Evolutionary conservation across 345 rosid genomes (phyloP).

Genomic region (Aquilaria malaccensis): DNA sequence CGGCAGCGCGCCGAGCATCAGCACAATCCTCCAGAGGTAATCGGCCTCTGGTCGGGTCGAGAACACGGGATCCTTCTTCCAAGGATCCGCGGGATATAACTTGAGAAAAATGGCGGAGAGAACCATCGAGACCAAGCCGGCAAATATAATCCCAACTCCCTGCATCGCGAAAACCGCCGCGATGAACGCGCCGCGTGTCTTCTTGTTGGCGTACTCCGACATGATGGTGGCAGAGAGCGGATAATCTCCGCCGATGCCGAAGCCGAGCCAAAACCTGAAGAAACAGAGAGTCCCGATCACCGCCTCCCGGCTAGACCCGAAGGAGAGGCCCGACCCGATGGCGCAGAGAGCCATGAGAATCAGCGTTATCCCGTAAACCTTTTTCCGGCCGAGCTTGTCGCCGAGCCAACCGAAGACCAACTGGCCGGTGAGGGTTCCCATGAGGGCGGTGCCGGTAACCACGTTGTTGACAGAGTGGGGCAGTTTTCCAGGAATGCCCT

Average conservation of each 20-base stretch:
- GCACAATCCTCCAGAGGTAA: slow-evolving; percentile 42
- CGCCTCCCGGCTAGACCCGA: slow-evolving; percentile 28
- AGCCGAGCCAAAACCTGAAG: slow-evolving; percentile 71
- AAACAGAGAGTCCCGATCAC: slow-evolving; percentile 56
- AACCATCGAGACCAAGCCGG: slow-evolving; percentile 37
- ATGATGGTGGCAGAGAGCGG: slow-evolving; percentile 78
- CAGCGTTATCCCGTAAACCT: slow-evolving; percentile 50
- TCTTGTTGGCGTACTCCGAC: slow-evolving; percentile 60
- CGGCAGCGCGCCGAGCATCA: slow-evolving; percentile 51
- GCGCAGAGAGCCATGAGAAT: slow-evolving; percentile 53
- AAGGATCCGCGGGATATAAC: not conserved
- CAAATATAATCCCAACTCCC: slow-evolving; percentile 49
- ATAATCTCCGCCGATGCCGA: slow-evolving; percentile 82
- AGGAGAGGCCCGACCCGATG: slow-evolving; percentile 50
- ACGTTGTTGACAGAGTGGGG: slow-evolving; percentile 29
- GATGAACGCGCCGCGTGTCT: slow-evolving; percentile 47
- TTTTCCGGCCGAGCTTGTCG: slow-evolving; percentile 61
- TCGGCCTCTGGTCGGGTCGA: slow-evolving; percentile 47
- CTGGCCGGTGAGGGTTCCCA: slow-evolving; percentile 53
- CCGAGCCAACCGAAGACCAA: slow-evolving; percentile 62
- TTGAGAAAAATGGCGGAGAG: slow-evolving; percentile 28
- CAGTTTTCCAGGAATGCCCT: slow-evolving; percentile 28
- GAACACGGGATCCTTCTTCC: not conserved
- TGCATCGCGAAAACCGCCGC: slow-evolving; percentile 67
- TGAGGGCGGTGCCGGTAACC: slow-evolving; percentile 49